phyloP scores from a whole-genome alignment of 768 basidiomycete genomes.

The Panus rudis region DNA sequence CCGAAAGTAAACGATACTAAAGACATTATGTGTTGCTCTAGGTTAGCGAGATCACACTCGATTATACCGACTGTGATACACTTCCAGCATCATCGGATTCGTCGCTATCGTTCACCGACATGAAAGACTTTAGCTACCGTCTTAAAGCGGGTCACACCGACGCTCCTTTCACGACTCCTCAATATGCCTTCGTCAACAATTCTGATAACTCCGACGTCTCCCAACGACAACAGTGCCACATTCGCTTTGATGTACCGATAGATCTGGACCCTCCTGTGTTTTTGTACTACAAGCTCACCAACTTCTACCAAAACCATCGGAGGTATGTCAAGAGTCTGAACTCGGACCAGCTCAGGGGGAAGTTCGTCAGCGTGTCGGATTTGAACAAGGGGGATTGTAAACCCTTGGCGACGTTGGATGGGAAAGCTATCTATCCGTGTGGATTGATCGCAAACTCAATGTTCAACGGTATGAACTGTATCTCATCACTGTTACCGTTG shows the following conservation, averaged over 20 bases:
- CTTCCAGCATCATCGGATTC: conserved; percentile 30
- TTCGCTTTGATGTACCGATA: conserved; percentile 79
- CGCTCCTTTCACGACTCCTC: conserved; percentile 45
- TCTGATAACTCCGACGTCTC: conserved; percentile 39
- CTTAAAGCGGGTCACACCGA: conserved; percentile 54
- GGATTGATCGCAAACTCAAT: conserved; percentile 95
- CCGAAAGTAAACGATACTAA: not conserved
- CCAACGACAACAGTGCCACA: conserved; percentile 53
- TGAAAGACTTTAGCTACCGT: conserved; percentile 67
- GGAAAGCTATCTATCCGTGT: conserved; percentile 77
- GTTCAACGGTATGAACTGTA: conserved; percentile 71
- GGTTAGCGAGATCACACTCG: conserved; percentile 90
- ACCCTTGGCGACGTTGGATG: conserved; percentile 54
- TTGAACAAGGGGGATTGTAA: conserved; percentile 81
- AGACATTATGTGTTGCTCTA: conserved; percentile 29
- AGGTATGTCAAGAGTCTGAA: conserved; percentile 92
- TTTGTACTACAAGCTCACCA: conserved; percentile 94
- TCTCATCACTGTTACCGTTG: not conserved
- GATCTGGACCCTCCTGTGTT: conserved; percentile 71
- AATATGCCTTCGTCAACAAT: conserved; percentile 69
- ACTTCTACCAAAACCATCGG: conserved; percentile 98
- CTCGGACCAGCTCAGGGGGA: conserved; percentile 78
- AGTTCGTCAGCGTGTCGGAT: conserved; percentile 37
- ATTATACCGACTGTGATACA: conserved; percentile 90
- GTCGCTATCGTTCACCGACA: conserved; percentile 34